These are phyloP conservation scores for Suhomyces choctaworum DNA, from an alignment of 1,139 yeast species.

Conservation along the genomic window DNA sequence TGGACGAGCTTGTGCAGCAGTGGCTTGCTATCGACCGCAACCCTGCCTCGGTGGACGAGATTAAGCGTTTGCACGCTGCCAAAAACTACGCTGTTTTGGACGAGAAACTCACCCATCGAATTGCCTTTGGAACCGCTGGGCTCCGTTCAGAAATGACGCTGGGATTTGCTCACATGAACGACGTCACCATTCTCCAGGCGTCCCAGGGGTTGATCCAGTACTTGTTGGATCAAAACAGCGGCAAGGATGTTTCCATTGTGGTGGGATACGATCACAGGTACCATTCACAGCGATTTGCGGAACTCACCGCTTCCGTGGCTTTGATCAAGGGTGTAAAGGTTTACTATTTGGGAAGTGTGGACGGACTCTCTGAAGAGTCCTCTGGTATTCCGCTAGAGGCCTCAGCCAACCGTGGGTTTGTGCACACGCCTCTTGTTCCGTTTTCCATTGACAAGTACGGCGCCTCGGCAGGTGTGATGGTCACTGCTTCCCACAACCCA, in stretches of 20 bases:
- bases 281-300: constrained; percentile 78
- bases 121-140: constrained; percentile 94
- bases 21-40: constrained; percentile 49
- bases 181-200: constrained; percentile 85
- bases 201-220: constrained; percentile 85
- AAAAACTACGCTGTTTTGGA: constrained; percentile 49
- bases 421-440: constrained; percentile 93
- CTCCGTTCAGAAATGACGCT: constrained; percentile 85
- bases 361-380: constrained; percentile 34
- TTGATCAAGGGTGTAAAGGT: constrained; percentile 68
- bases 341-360: constrained; percentile 52
- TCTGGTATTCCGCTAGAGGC: constrained; percentile 9
- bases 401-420: constrained; percentile 32
- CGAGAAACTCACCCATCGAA: constrained; percentile 53
- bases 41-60: constrained; percentile 56
- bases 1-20: constrained; percentile 42
- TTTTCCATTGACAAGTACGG: constrained; percentile 65
- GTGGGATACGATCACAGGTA: constrained; percentile 91
- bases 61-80: constrained; percentile 43
- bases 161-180: constrained; percentile 87
- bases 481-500: constrained; percentile 97
- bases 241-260: constrained; percentile 49
- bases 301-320: constrained; percentile 75
- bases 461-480: constrained; percentile 88
- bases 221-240: constrained; percentile 29